Evolutionary conservation across 345 rosid species (phyloP).

Genomic region (Acer yangbiense): DNA sequence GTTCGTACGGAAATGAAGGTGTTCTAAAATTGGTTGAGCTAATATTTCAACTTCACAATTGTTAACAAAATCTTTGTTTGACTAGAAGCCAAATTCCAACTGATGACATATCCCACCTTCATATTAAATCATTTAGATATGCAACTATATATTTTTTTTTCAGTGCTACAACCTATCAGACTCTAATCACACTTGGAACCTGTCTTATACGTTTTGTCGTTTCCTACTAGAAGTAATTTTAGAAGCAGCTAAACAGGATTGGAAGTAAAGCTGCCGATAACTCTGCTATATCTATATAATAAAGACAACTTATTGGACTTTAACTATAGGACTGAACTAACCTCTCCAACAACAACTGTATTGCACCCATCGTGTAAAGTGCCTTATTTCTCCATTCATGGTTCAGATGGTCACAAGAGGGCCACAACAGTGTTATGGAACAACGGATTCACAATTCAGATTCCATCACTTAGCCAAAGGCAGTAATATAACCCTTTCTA

Average conservation of each 20-base stretch:
- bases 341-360: neutral
- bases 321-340: neutral
- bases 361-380: neutral
- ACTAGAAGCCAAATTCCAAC: neutral
- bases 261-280: neutral
- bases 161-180: neutral
- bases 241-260: neutral
- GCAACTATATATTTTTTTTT: neutral
- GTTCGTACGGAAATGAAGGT: neutral
- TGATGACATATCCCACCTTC: neutral
- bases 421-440: neutral
- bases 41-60: constrained; percentile 1
- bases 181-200: neutral
- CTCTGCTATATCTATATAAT: neutral
- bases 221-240: neutral
- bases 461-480: neutral
- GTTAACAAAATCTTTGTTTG: neutral
- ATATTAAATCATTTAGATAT: neutral
- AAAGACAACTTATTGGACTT: neutral
- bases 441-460: neutral
- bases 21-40: neutral
- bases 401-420: neutral
- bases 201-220: neutral
- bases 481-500: neutral
- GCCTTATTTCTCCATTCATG: neutral